These are phyloP conservation scores for Takashimella tepidaria DNA, from an alignment of 1,284 basidiomycete species.

Conservation along the genomic window DNA sequence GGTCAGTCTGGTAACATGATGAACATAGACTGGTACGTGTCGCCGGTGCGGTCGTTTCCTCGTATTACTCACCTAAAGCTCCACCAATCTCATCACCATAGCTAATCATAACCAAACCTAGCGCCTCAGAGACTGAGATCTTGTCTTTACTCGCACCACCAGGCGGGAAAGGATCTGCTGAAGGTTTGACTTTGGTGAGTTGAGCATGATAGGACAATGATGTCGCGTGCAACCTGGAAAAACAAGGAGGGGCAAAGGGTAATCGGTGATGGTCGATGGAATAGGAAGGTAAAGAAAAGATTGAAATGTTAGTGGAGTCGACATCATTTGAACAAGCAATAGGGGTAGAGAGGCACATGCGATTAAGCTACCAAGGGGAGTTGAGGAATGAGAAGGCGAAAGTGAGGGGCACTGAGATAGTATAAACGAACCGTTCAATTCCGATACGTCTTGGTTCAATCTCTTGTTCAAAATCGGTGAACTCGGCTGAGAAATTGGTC, in stretches of 20 bases:
- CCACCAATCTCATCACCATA: slow-evolving; percentile 74
- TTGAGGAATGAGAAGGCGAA: too few species aligned
- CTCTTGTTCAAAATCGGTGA: slow-evolving; percentile 63
- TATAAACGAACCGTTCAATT: slow-evolving; percentile 55
- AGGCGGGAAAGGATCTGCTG: slow-evolving; percentile 42
- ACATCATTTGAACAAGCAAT: too few species aligned
- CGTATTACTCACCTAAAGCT: slow-evolving; percentile 56
- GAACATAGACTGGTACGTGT: too few species aligned
- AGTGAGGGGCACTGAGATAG: neutral
- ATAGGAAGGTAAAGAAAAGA: neutral
- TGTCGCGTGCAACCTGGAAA: slow-evolving; percentile 45
- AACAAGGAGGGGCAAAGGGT: neutral
- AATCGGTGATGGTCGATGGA: neutral
- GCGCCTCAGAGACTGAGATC: slow-evolving; percentile 61
- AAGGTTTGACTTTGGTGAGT: slow-evolving; percentile 40
- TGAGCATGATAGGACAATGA: slow-evolving; percentile 41
- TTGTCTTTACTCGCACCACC: slow-evolving; percentile 40
- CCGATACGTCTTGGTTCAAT: slow-evolving; percentile 63
- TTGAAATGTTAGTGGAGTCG: too few species aligned
- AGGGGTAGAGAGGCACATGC: too few species aligned
- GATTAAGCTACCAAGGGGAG: too few species aligned
- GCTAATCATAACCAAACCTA: slow-evolving; percentile 77
- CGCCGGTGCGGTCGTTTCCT: neutral
- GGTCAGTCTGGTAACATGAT: too few species aligned
- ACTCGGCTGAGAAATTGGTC: slow-evolving; percentile 60